phyloP scores from a whole-genome alignment of 805 yeast species.

The Debaryomyces hansenii region DNA sequence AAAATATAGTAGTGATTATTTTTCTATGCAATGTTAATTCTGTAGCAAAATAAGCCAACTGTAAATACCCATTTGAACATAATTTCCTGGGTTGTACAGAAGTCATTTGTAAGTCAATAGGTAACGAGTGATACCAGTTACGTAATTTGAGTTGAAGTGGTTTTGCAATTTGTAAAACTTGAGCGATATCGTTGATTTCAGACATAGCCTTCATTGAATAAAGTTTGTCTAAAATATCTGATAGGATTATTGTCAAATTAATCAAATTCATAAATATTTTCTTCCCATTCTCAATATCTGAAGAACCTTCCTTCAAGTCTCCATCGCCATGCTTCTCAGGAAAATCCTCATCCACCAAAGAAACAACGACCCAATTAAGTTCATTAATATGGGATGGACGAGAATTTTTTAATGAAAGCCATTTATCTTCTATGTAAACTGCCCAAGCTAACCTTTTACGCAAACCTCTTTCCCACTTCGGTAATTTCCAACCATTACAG shows the following conservation, averaged over 20 bases:
- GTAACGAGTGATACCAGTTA: slow-evolving; percentile 76
- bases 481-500: slow-evolving; percentile 87
- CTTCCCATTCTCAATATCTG: slow-evolving; percentile 72
- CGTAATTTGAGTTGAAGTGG: slow-evolving; percentile 72
- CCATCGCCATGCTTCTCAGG: slow-evolving; percentile 66
- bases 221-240: slow-evolving; percentile 70
- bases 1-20: slow-evolving; percentile 56
- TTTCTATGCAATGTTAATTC: slow-evolving; percentile 84
- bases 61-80: slow-evolving; percentile 75
- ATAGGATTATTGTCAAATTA: slow-evolving; percentile 62
- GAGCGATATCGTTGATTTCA: slow-evolving; percentile 57
- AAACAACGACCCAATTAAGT: slow-evolving; percentile 76
- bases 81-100: slow-evolving; percentile 59
- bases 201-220: slow-evolving; percentile 69
- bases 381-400: slow-evolving; percentile 80
- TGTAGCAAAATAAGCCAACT: slow-evolving; percentile 83
- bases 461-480: slow-evolving; percentile 92
- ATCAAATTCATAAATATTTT: slow-evolving; percentile 67
- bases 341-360: slow-evolving; percentile 72
- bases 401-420: slow-evolving; percentile 80
- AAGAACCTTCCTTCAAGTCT: slow-evolving; percentile 55
- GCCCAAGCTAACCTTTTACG: slow-evolving; percentile 95
- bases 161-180: slow-evolving; percentile 73
- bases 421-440: slow-evolving; percentile 86
- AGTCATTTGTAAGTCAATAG: slow-evolving; percentile 62